Base-by-base conservation (phyloP, 371 early-diverging fungal species). In the Actinomortierella ambigua region DNA sequence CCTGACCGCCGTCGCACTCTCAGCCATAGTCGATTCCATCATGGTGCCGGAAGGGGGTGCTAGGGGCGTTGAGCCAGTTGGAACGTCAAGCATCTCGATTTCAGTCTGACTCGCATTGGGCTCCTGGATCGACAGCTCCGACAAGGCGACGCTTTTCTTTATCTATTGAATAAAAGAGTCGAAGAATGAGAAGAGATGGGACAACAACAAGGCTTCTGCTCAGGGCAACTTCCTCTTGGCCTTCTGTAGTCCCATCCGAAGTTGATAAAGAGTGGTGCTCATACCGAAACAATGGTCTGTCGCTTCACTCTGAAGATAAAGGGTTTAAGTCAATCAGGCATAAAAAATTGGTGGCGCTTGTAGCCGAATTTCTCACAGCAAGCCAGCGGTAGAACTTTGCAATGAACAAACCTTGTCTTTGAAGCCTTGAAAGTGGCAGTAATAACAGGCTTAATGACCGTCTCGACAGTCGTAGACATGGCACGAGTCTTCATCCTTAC, bases 261-360 rank as follows among this genome's bases (percentile, higher is more conserved):
- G n/a, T n/a, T n/a, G n/a, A n/a, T n/a, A n/a, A n/a, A n/a, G n/a
- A n/a, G n/a, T n/a, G n/a, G n/a, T n/a, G n/a, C 4, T 20, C 26
- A 27, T 44, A 18, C 17, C 3, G 18, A 11, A 34, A n/a, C 13
- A 28, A 23, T 1, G 15, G 44, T 11, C 29, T 53, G 53, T 57
- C 57, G 62, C 0, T 50, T 8, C 8, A 47, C 50, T 24, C 54
- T 8, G 4, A 51, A 24, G 29, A 11, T 34, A 0, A 44, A 22
- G 26, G 65, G 61, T 47, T 40, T 4, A 22, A 20, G 15, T 48
- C 0, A 60, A 9, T 34, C 18, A 9, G 11, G 49, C 34, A 46
- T 20, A 18, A 6, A 50, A 50, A 58, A 46, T 65, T 70, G 62
- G 71, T 70, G 71, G 71, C 71, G 71, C 65, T 47, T 55, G 27